Conservation (phyloP, 495 filamentous ascomycete genomes). For the Penicillium angulare region DNA sequence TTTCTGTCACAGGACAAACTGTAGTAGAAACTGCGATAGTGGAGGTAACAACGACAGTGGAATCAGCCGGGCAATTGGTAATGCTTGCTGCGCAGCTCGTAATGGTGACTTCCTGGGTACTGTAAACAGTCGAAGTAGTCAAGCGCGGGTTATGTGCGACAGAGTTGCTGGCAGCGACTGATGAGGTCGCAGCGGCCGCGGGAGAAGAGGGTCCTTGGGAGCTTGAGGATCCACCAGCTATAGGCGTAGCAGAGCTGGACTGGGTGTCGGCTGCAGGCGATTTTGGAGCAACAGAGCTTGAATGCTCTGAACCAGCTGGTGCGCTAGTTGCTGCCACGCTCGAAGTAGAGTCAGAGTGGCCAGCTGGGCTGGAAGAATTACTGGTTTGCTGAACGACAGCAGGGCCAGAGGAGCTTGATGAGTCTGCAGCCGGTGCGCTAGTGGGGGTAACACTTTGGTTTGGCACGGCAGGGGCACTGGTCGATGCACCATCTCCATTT, state of each 20-base stretch:
- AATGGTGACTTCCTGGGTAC: conserved; percentile 57
- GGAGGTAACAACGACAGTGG: conserved; percentile 51
- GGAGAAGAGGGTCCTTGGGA: neutral
- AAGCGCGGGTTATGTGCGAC: conserved; percentile 19
- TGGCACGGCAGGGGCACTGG: too few species aligned
- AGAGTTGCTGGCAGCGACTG: conserved; percentile 12
- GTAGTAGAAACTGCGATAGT: conserved; percentile 60
- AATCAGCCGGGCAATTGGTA: conserved; percentile 56
- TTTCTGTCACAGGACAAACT: conserved; percentile 51
- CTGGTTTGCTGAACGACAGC: neutral
- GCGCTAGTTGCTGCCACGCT: neutral
- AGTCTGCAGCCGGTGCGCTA: too few species aligned
- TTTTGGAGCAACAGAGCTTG: neutral
- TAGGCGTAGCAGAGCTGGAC: neutral
- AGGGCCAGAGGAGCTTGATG: conserved; percentile 6
- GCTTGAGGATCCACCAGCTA: neutral
- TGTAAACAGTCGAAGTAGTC: conserved; percentile 60
- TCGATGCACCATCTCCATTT: too few species aligned
- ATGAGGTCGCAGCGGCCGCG: conserved; percentile 5
- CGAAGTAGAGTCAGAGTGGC: neutral
- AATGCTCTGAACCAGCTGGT: neutral
- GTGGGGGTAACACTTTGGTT: too few species aligned
- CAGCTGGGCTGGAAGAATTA: neutral
- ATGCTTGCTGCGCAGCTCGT: conserved; percentile 56
- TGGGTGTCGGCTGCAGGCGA: neutral